Conservation (phyloP, 805 yeast genomes). For the Jamesozyma spencerorum region DNA sequence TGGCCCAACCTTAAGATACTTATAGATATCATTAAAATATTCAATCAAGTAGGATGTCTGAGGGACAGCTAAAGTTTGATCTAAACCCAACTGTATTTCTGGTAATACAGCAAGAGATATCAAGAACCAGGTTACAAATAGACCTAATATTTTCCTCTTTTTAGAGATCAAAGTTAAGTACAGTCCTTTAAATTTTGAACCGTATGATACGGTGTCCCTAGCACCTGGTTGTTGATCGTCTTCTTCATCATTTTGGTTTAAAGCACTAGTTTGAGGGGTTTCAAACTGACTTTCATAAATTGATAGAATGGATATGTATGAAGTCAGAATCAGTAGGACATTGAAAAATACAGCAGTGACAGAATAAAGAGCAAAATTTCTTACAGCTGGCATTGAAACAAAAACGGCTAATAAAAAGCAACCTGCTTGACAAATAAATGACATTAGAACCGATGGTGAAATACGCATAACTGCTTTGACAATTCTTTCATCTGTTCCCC, state of each 20-base stretch:
- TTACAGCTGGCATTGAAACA: constrained; percentile 93
- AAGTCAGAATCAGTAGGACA: constrained; percentile 69
- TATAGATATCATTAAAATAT: constrained; percentile 69
- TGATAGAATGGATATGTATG: constrained; percentile 63
- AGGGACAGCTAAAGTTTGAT: constrained; percentile 85
- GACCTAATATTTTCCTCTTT: constrained; percentile 39
- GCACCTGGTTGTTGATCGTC: constrained; percentile 7
- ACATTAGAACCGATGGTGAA: constrained; percentile 79
- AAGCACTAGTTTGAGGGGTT: not conserved
- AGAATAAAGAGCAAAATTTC: constrained; percentile 84
- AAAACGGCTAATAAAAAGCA: constrained; percentile 71
- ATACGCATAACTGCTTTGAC: constrained; percentile 58
- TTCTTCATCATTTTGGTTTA: not conserved
- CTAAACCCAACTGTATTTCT: constrained; percentile 64
- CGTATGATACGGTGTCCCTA: not conserved
- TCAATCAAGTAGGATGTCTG: constrained; percentile 68
- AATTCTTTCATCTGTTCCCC: constrained; percentile 48
- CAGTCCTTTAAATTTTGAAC: constrained; percentile 22
- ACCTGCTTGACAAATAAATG: constrained; percentile 67
- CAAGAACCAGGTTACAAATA: constrained; percentile 58
- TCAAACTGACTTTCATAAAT: constrained; percentile 16
- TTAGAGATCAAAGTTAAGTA: constrained; percentile 52
- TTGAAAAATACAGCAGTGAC: constrained; percentile 78
- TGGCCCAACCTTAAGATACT: constrained; percentile 77
- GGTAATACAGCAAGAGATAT: constrained; percentile 65